Evolutionary conservation across 257 asterid genomes (phyloP).

Genomic region (Solanum okadae): DNA sequence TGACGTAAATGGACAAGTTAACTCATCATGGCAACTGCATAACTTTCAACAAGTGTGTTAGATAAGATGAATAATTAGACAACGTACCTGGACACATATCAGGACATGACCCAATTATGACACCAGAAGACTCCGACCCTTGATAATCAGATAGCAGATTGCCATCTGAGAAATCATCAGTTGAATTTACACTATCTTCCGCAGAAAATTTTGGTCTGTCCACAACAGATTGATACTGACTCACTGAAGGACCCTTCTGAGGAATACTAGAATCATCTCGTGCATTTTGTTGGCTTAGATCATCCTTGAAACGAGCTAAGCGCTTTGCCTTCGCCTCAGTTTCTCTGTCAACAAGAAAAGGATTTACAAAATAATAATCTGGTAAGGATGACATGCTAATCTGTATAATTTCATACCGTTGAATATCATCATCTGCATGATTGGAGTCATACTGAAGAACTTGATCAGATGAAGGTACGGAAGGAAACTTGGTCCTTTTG

Average conservation of each 20-base stretch:
- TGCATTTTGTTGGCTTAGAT: slow-evolving; percentile 38
- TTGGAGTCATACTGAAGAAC: slow-evolving; percentile 32
- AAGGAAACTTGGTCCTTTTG: slow-evolving; percentile 66
- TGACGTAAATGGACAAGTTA: slow-evolving; percentile 1
- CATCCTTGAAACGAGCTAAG: slow-evolving; percentile 80
- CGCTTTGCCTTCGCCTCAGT: slow-evolving; percentile 83
- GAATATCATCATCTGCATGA: slow-evolving; percentile 37
- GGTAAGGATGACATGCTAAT: neutral
- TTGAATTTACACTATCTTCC: slow-evolving; percentile 33
- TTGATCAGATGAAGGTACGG: slow-evolving; percentile 34
- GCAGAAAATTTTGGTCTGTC: slow-evolving; percentile 30
- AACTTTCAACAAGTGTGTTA: neutral
- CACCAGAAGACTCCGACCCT: slow-evolving; percentile 34
- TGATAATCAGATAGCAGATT: slow-evolving; percentile 36
- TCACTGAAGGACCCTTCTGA: slow-evolving; percentile 42
- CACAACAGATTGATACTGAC: slow-evolving; percentile 25
- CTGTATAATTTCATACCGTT: slow-evolving; percentile 35
- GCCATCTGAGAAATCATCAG: slow-evolving; percentile 36
- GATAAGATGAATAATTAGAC: slow-evolving; percentile 4
- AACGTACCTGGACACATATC: slow-evolving; percentile 96
- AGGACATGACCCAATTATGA: slow-evolving; percentile 76
- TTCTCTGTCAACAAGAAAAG: slow-evolving; percentile 45
- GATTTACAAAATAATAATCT: neutral
- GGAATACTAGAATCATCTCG: slow-evolving; percentile 21
- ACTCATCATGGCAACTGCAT: neutral